A percentile compares a stretch with the other conserved stretches of the same genome.
These are phyloP conservation scores for Penicillium roqueforti DNA, from an alignment of 495 filamentous ascomycete species.

Conservation along the genomic window DNA sequence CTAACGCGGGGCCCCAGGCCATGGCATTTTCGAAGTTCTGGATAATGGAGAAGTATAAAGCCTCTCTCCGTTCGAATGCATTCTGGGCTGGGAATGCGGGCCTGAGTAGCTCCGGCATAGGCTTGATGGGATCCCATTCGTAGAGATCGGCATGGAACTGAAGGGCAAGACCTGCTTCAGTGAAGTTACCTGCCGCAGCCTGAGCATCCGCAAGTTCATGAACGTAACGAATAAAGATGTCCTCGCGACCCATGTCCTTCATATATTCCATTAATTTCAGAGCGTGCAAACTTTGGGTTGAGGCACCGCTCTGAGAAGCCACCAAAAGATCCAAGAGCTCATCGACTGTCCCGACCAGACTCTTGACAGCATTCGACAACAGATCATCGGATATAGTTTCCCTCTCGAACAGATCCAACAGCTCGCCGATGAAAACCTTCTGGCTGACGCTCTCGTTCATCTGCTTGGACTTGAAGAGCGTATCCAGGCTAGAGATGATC, in stretches of 20 bases:
- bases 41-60: conserved; percentile 90
- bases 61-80: conserved; percentile 89
- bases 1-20: conserved; percentile 87
- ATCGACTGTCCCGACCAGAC: conserved; percentile 77
- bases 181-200: conserved; percentile 67
- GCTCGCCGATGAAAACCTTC: conserved; percentile 86
- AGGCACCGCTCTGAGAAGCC: conserved; percentile 81
- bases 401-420: conserved; percentile 74
- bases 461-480: conserved; percentile 82
- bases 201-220: conserved; percentile 86
- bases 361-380: conserved; percentile 69
- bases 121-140: conserved; percentile 74
- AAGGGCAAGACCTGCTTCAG: conserved; percentile 87
- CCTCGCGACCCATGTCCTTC: conserved; percentile 93
- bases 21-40: conserved; percentile 89
- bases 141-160: conserved; percentile 90
- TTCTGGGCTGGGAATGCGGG: conserved; percentile 79
- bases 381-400: conserved; percentile 66
- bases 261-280: conserved; percentile 94
- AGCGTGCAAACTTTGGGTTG: conserved; percentile 78
- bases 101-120: conserved; percentile 63
- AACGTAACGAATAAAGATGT: conserved; percentile 95
- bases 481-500: conserved; percentile 91
- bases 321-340: conserved; percentile 88
- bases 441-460: conserved; percentile 85